Percentiles rank a stretch among this genome's conserved stretches.
Conservation (phyloP, 805 yeast genomes). For the Naumovozyma baii region DNA sequence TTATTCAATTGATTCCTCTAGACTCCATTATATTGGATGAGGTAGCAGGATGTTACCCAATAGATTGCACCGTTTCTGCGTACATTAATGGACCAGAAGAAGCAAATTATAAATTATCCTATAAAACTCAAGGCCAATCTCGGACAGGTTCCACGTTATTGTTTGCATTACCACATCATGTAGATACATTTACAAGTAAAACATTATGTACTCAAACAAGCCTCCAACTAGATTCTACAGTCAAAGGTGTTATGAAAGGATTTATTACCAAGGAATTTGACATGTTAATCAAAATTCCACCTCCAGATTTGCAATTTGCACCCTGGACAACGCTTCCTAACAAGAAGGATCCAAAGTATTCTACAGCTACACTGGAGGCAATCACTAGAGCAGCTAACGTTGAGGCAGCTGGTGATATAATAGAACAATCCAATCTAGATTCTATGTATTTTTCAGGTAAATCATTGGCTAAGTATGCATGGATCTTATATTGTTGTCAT, state of each 20-base stretch:
- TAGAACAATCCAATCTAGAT: constrained; percentile 44
- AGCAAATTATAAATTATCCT: constrained; percentile 35
- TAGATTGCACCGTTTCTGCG: constrained; percentile 38
- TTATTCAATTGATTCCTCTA: constrained; percentile 52
- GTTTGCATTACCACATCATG: constrained; percentile 65
- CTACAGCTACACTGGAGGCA: constrained; percentile 21
- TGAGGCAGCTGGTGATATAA: constrained; percentile 27
- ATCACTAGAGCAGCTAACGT: constrained; percentile 30
- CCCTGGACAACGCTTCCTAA: constrained; percentile 32
- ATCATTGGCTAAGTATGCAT: constrained; percentile 80
- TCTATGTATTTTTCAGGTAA: constrained; percentile 92
- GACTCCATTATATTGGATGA: constrained; percentile 39
- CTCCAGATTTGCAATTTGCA: constrained; percentile 37
- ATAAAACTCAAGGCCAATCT: constrained; percentile 38
- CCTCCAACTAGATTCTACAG: constrained; percentile 37
- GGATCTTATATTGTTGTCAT: constrained; percentile 64
- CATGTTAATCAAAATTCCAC: constrained; percentile 38
- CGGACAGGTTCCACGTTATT: constrained; percentile 36
- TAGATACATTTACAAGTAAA: constrained; percentile 33
- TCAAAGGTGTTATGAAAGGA: constrained; percentile 39
- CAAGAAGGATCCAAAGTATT: constrained; percentile 15
- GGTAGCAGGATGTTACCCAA: constrained; percentile 56
- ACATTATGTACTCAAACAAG: constrained; percentile 14
- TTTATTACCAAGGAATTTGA: constrained; percentile 34
- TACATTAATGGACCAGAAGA: too few relatives aligned